Evolutionary conservation across 75 land plant genomes (phyloP).

Genomic region (Cryptomeria japonica): DNA sequence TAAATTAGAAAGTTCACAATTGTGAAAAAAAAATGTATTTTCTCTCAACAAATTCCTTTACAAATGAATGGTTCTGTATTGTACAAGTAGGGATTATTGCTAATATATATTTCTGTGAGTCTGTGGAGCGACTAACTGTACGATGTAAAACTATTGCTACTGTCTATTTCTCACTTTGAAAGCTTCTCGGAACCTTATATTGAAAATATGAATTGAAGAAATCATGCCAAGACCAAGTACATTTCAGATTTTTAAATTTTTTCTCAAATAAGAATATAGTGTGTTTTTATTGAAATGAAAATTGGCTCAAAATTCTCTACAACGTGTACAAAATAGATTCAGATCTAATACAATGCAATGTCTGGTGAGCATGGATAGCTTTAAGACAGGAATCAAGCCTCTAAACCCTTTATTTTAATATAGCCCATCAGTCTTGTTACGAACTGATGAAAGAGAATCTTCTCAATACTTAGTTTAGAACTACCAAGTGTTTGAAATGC

Average conservation of each 20-base stretch:
- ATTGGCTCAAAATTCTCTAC: no score
- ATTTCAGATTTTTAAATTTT: background rate
- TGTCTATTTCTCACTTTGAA: no score
- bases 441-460: background rate
- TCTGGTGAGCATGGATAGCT: background rate
- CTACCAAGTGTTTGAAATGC: background rate
- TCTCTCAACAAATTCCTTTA: no score
- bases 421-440: background rate
- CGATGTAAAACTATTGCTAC: no score
- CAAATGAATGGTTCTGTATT: no score
- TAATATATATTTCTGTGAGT: no score
- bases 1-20: no score
- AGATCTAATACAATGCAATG: background rate
- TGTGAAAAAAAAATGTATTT: no score
- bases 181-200: no score
- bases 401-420: background rate
- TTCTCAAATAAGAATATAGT: background rate
- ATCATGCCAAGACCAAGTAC: background rate
- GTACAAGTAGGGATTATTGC: no score
- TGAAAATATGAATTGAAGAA: no score
- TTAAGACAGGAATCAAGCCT: background rate
- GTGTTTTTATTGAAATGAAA: background rate
- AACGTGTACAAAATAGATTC: background rate
- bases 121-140: no score
- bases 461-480: background rate